Base-by-base conservation (phyloP, 805 yeast genomes). In the Saccharomyces paradoxus region DNA sequence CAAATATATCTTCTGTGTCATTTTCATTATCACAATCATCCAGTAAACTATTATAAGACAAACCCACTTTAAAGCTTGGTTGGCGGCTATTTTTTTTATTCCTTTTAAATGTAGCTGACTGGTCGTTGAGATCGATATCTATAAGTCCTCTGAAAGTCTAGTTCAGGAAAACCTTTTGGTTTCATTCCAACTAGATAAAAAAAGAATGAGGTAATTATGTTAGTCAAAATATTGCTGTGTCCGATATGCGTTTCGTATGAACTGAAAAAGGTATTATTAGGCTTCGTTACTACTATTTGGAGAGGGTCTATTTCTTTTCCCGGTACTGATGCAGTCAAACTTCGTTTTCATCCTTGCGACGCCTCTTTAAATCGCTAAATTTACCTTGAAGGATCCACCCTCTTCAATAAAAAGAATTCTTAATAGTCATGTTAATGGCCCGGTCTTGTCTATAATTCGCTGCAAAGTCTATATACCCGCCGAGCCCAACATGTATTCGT, bases 21-120 rank as follows among this genome's bases (percentile, higher is more conserved):
- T 53, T 48, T 6, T 52, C 57, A 5, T 55, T 52, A 14, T 59
- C 62, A 3, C 31, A 28, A 17, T 60, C 63, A 56, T 65, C 69
- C 26, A 65, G n/a, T n/a, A 65, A 51, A 14, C 58, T 50, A 53
- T 65, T 65, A 46, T 62, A 62, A 7, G 55, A 51, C 21, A 64
- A 27, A 9, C 59, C 58, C 0, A 61, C 58, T 13, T 55, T 62
- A 37, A 63, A 62, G 41, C 49, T 53, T 54, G 57, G 54, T 60
- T 58, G 62, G 60, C 60, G 57, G 51, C 32, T 48, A 24, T 21
- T 47, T 13, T 46, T 48, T n/a, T 47, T 48, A 26, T 46, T 52
- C 22, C 31, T 32, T 29, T 29, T 44, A 37, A 24, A 54, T 46
- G 46, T 28, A 13, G 22, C 31, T 4, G 53, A 31, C 6, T 30